Percentiles rank a stretch among this genome's conserved stretches.
These are phyloP conservation scores for Candida suzukii DNA, from an alignment of 805 yeast species.

Conservation along the genomic window DNA sequence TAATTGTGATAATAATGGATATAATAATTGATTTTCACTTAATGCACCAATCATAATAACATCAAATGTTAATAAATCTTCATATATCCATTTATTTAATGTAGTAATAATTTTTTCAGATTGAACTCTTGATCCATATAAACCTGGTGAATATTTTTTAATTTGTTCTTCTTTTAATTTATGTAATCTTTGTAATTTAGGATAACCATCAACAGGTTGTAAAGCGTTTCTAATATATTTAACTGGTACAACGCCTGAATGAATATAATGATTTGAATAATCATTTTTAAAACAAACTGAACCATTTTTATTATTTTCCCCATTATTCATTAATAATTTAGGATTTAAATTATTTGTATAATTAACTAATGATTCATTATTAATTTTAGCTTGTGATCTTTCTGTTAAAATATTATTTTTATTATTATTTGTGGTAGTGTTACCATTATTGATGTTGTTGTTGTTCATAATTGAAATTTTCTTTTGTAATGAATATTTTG, in stretches of 20 bases:
- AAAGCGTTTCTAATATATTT: conserved; percentile 56
- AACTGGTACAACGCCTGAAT: conserved; percentile 56
- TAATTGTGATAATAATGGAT: conserved; percentile 52
- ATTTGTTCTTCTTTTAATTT: conserved; percentile 58
- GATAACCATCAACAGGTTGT: conserved; percentile 76
- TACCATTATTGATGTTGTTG: conserved; percentile 1
- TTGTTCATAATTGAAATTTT: too few species aligned
- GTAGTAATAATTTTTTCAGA: conserved; percentile 48
- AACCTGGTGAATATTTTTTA: conserved; percentile 42
- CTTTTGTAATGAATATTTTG: not conserved
- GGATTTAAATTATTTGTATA: not conserved
- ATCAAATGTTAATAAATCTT: conserved; percentile 63
- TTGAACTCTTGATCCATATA: conserved; percentile 58
- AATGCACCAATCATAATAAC: conserved; percentile 90
- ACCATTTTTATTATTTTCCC: conserved; percentile 3
- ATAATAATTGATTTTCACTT: conserved; percentile 62
- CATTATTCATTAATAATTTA: not conserved
- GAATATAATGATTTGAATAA: conserved; percentile 62
- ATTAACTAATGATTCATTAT: not conserved
- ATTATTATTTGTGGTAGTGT: too few species aligned
- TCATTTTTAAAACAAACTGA: conserved; percentile 48
- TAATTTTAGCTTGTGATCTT: not conserved
- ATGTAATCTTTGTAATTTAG: conserved; percentile 66
- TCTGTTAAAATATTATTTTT: not conserved
- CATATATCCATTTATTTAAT: conserved; percentile 54